Evolutionary conservation across 306 rosid species (phyloP).

Genomic region (Prunus dulcis): DNA sequence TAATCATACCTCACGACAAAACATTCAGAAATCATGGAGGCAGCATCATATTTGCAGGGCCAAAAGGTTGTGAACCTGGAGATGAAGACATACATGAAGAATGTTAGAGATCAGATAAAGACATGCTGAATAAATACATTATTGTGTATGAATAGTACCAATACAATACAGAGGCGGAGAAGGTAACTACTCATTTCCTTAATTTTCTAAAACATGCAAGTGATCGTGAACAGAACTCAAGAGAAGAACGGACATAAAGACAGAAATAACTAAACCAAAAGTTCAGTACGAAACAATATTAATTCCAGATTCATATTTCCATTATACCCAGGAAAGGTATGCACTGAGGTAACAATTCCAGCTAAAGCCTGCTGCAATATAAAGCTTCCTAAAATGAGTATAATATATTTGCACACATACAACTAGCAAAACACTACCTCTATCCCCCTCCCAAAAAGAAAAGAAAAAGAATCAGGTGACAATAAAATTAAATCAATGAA

Average conservation of each 20-base stretch:
- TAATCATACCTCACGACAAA: slow-evolving; percentile 3
- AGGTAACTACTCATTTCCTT: background rate
- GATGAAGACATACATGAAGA: background rate
- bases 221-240: background rate
- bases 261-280: background rate
- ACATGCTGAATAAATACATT: background rate
- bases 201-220: background rate
- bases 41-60: background rate
- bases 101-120: slow-evolving; percentile 5
- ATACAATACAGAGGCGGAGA: background rate
- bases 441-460: background rate
- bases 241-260: background rate
- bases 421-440: background rate
- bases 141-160: background rate
- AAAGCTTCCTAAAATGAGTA: background rate
- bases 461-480: background rate
- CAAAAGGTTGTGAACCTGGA: slow-evolving; percentile 6
- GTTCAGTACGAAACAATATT: background rate
- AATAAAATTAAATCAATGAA: background rate
- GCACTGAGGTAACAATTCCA: background rate
- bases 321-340: background rate
- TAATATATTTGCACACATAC: background rate
- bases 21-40: background rate
- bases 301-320: background rate
- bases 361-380: background rate